phyloP scores from a whole-genome alignment of 768 basidiomycete species.

The Pisolithus microcarpus region DNA sequence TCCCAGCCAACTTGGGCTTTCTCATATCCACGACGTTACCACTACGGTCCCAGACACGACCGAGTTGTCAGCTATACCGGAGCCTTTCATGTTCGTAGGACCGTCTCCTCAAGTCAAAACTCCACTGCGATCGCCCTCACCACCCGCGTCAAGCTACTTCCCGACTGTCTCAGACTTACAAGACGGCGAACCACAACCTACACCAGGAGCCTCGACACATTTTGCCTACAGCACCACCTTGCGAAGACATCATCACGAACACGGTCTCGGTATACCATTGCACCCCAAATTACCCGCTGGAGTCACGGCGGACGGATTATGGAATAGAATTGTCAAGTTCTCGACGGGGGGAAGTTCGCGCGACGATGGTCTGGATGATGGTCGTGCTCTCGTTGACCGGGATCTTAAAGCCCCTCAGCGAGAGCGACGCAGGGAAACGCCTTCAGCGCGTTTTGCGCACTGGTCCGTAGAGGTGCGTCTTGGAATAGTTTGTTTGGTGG shows the following conservation, averaged over 20 bases:
- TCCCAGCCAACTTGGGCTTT: constrained; percentile 13
- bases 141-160: constrained; percentile 80
- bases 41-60: constrained; percentile 2
- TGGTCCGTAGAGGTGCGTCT: constrained; percentile 53
- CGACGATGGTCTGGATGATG: constrained; percentile 31
- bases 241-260: constrained; percentile 55
- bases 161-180: constrained; percentile 46
- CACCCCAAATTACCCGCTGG: constrained; percentile 33
- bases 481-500: background rate
- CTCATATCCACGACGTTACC: constrained; percentile 6
- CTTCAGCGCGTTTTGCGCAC: constrained; percentile 64
- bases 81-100: constrained; percentile 11
- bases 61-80: constrained; percentile 12
- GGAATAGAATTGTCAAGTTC: constrained; percentile 36
- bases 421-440: constrained; percentile 37
- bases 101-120: constrained; percentile 7
- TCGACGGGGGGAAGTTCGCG: constrained; percentile 21
- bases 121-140: constrained; percentile 39
- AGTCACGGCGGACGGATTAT: constrained; percentile 43
- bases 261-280: constrained; percentile 38
- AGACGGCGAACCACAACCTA: constrained; percentile 45
- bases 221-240: constrained; percentile 82
- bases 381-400: constrained; percentile 30
- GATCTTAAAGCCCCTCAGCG: constrained; percentile 20
- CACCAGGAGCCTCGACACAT: constrained; percentile 60